Conservation (phyloP, 148 eudicot species). For the Vaccinium corymbosum region DNA sequence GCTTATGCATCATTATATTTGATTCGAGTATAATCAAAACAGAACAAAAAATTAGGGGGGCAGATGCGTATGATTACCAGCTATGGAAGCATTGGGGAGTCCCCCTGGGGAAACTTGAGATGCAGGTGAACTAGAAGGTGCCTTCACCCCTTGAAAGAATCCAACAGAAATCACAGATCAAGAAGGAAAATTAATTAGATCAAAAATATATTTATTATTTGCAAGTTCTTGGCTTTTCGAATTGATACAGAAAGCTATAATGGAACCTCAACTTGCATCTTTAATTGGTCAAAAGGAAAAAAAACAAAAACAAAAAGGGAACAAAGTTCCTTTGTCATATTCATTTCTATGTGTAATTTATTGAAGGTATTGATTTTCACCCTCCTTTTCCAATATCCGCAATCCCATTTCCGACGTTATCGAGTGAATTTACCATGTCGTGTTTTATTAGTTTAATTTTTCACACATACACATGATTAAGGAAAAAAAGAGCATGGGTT, state of each 20-base stretch:
- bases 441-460: no score
- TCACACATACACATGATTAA: no score
- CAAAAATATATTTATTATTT: not conserved
- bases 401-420: no score
- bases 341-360: no score
- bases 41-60: not conserved
- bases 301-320: no score
- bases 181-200: not conserved
- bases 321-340: no score
- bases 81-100: constrained; percentile 31
- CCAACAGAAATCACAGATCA: not conserved
- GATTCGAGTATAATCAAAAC: not conserved
- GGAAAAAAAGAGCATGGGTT: no score
- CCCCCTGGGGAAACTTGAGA: constrained; percentile 39
- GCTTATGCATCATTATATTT: not conserved
- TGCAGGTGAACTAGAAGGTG: constrained; percentile 38
- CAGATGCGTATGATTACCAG: constrained; percentile 30
- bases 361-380: no score
- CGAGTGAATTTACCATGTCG: no score
- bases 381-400: no score
- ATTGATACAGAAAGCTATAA: not conserved
- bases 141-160: constrained; percentile 30
- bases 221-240: not conserved
- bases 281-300: no score
- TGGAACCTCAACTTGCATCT: no score